Percentiles rank a stretch among this genome's conserved stretches.
Evolutionary conservation across 345 rosid genomes (phyloP).

Genomic region (Boechera retrofracta): DNA sequence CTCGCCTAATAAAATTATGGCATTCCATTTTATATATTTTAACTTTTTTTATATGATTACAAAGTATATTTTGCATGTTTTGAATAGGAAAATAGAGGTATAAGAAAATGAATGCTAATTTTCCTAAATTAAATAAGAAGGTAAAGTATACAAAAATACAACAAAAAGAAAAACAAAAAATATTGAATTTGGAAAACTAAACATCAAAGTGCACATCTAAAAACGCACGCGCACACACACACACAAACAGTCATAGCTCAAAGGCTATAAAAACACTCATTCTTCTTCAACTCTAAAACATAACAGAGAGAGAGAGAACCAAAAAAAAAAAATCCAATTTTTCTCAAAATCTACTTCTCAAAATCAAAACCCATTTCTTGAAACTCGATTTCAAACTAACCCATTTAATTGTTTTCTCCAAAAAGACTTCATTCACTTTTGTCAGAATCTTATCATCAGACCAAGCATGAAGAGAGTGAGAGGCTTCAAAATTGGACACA

Average conservation of each 20-base stretch:
- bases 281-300: constrained; percentile 21
- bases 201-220: constrained; percentile 36
- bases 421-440: not conserved
- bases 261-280: constrained; percentile 33
- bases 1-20: no score
- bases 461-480: constrained; percentile 52
- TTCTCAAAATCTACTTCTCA: not conserved
- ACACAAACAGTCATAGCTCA: constrained; percentile 29
- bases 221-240: constrained; percentile 25
- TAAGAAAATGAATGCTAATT: not conserved
- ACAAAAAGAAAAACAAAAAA: not conserved
- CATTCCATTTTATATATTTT: no score
- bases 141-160: not conserved
- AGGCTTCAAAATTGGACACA: constrained; percentile 63
- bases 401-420: not conserved
- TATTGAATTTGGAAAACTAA: constrained; percentile 32
- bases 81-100: no score
- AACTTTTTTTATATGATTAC: no score
- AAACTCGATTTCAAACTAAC: constrained; percentile 21
- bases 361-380: constrained; percentile 27
- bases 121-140: not conserved
- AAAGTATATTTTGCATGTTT: no score
- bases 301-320: not conserved
- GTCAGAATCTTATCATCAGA: not conserved
- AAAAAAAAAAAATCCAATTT: no score